Evolutionary conservation across 176 grass and related monocot genomes (phyloP), one percentile per base, ranked within the genome.

Genomic region (Aegilops tauschii): DNA sequence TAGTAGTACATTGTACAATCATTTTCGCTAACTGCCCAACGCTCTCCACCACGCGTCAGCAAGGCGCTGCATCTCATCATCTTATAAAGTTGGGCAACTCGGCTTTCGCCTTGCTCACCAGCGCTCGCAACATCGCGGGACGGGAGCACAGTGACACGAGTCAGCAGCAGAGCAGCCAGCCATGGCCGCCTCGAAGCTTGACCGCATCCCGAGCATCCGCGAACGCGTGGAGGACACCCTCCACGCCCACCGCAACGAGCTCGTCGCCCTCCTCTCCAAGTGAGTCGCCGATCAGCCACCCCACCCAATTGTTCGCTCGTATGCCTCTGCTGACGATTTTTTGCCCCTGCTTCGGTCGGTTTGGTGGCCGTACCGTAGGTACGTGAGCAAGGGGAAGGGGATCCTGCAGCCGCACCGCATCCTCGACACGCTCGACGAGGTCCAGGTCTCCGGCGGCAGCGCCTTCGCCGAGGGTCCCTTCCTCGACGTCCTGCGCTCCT

Each of bases 371-470:
- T 73, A 92, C 28, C 54, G 78, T 73, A 92, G 90, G 88, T 98
- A 90, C 75, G 91, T 98, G 65, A 91, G 92, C 42, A 87, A 98
- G 88, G 97, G 97, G 56, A 96, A 96, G 88, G 83, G 97, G 73
- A 89, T 98, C 87, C 92, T 98, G 67, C 97, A 98, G 85, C 97
- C 92, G 59, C 97, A 96, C 87, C 93, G 95, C 87, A 93, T 98
- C 87, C 73, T 96, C 73, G 92, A 94, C 37, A 92, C 88, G 18
- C 89, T 98, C 76, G 97, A 91, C 54, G 86, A 91, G 79, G 88
- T 96, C 54, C 93, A 91, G 66, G 44, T 77, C 80, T 79, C 91
- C 39, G 89, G 81, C 13, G 88, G 72, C 76, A 14, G 68, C 44
- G 82, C 87, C 36, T 84, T 98, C 75, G 86, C 86, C 79, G 94